Percentiles rank a stretch among this genome's conserved stretches.
Conservation (phyloP, 495 filamentous ascomycete species). For the Amorphotheca resinae region DNA sequence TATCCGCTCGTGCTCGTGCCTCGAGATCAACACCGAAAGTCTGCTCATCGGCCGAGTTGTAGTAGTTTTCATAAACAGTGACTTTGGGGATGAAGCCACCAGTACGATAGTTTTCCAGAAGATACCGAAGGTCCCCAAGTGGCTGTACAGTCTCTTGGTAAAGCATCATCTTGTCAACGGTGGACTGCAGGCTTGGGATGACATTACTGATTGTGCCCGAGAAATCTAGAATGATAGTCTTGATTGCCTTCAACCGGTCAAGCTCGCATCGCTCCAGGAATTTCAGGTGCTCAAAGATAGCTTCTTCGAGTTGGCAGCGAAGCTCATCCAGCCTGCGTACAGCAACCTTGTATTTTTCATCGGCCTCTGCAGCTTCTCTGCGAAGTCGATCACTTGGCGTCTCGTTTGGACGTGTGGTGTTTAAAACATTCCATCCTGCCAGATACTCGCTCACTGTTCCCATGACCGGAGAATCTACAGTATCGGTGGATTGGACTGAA, state of each 20-base stretch:
- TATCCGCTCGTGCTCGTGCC: slow-evolving; percentile 79
- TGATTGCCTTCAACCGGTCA: slow-evolving; percentile 92
- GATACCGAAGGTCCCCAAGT: slow-evolving; percentile 77
- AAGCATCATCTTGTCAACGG: slow-evolving; percentile 95
- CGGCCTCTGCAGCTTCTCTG: slow-evolving; percentile 78
- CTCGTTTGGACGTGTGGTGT: slow-evolving; percentile 81
- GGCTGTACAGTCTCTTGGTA: slow-evolving; percentile 98
- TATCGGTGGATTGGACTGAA: slow-evolving; percentile 43
- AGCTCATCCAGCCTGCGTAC: slow-evolving; percentile 79
- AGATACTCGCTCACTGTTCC: slow-evolving; percentile 78
- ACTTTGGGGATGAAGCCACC: slow-evolving; percentile 85
- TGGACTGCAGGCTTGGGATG: slow-evolving; percentile 88
- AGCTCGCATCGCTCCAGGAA: slow-evolving; percentile 98
- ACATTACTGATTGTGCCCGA: slow-evolving; percentile 97
- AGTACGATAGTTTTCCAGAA: slow-evolving; percentile 96
- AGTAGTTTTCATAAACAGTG: slow-evolving; percentile 97
- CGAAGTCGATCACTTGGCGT: slow-evolving; percentile 76
- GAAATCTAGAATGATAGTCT: slow-evolving; percentile 94
- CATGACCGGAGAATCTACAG: slow-evolving; percentile 57
- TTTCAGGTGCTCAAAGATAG: slow-evolving; percentile 78
- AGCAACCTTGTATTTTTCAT: slow-evolving; percentile 82
- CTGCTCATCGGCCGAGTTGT: slow-evolving; percentile 94
- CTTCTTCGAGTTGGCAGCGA: slow-evolving; percentile 87
- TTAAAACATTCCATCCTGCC: slow-evolving; percentile 80
- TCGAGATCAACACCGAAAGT: slow-evolving; percentile 97